Evolutionary conservation across 2,329 filamentous ascomycete genomes (phyloP).

Genomic region (Apiospora pterosperma): DNA sequence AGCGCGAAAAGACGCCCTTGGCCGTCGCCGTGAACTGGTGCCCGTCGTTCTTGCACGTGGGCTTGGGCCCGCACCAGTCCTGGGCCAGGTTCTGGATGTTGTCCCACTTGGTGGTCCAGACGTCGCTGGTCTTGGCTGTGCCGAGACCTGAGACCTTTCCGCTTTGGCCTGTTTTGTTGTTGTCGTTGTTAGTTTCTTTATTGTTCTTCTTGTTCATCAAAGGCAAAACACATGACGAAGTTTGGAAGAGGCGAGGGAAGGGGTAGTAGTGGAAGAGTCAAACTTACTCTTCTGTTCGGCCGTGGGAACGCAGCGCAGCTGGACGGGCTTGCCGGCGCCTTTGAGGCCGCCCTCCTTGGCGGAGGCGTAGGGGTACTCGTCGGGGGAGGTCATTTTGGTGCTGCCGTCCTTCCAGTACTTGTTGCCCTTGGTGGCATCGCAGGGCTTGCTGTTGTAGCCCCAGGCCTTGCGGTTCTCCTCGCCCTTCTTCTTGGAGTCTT

Average conservation of each 20-base stretch:
- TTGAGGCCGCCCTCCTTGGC: neutral
- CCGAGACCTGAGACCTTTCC: neutral
- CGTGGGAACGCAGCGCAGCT: slow-evolving; percentile 1
- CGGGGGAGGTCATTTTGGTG: neutral
- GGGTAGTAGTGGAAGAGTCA: no score
- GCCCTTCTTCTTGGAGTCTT: neutral
- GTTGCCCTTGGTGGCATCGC: neutral
- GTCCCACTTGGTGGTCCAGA: neutral
- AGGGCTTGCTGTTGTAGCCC: slow-evolving; percentile 1
- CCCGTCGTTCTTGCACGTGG: slow-evolving; percentile 4
- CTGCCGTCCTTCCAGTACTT: neutral
- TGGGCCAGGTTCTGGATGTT: neutral
- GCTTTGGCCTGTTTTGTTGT: no score
- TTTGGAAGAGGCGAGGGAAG: no score
- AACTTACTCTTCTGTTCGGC: neutral
- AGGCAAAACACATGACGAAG: no score
- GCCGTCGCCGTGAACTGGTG: neutral
- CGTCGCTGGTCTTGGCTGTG: neutral
- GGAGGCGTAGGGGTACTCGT: slow-evolving; percentile 4
- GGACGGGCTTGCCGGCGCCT: neutral
- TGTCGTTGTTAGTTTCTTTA: no score
- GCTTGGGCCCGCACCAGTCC: neutral
- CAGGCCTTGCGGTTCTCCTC: neutral
- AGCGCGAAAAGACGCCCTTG: neutral
- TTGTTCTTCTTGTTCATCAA: no score